These are phyloP conservation scores for Phytophthora syringae DNA, from an alignment of 352 stramenopile genomes.

Conservation along the genomic window DNA sequence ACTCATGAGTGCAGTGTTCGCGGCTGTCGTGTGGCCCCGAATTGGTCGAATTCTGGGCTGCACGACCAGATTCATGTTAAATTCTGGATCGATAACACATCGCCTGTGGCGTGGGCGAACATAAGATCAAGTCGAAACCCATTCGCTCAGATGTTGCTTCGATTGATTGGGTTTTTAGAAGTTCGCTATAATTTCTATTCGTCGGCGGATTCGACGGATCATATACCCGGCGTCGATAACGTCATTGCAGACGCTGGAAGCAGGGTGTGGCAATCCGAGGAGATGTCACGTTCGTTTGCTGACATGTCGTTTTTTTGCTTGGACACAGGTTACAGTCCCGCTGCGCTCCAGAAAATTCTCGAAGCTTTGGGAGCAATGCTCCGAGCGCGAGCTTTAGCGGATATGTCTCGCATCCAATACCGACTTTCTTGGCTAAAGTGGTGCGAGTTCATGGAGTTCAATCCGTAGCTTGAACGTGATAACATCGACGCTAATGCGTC, in stretches of 20 bases:
- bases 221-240: conserved; percentile 2
- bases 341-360: conserved; percentile 14
- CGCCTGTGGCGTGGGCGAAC: conserved; percentile 13
- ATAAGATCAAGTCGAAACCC: conserved; percentile 3
- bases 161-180: conserved; percentile 18
- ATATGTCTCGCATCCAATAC: conserved; percentile 1
- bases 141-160: no score
- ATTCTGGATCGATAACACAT: conserved; percentile 22
- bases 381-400: conserved; percentile 11
- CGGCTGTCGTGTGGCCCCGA: background rate
- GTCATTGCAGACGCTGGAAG: conserved; percentile 17
- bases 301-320: conserved; percentile 11
- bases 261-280: conserved; percentile 21
- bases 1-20: conserved; percentile 13
- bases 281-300: conserved; percentile 20
- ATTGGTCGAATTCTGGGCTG: background rate
- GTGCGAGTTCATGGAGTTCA: conserved; percentile 8
- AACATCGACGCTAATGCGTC: background rate
- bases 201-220: no score
- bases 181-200: conserved; percentile 18
- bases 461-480: background rate
- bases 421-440: background rate
- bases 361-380: conserved; percentile 22
- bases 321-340: conserved; percentile 18
- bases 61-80: no score